These are phyloP conservation scores for Penicillium fimorum DNA, from an alignment of 495 filamentous ascomycete genomes.

Conservation along the genomic window DNA sequence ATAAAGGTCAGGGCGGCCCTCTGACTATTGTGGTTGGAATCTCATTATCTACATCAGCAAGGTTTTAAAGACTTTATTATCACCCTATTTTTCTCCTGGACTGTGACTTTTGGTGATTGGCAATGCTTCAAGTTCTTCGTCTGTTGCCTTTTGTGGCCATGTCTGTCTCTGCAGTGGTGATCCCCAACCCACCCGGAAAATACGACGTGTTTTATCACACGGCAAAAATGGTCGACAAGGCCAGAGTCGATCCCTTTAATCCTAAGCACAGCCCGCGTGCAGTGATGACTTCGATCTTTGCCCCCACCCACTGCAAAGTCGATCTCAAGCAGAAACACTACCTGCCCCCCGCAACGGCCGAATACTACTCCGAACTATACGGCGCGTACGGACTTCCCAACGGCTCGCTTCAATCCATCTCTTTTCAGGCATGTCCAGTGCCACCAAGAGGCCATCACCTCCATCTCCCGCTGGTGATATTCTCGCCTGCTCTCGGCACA, in stretches of 20 bases:
- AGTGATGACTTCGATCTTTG: constrained; percentile 38
- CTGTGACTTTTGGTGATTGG: neutral
- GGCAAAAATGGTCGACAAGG: constrained; percentile 29
- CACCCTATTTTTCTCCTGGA: neutral
- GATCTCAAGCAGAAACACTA: constrained; percentile 6
- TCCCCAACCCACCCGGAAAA: constrained; percentile 15
- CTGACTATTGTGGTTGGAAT: neutral
- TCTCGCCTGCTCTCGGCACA: constrained; percentile 35
- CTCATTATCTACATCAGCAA: neutral
- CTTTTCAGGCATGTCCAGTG: constrained; percentile 7
- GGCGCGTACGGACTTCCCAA: constrained; percentile 19
- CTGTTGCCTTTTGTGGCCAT: constrained; percentile 7
- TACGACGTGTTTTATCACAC: constrained; percentile 20
- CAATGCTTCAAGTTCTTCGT: neutral
- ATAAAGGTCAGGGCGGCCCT: neutral
- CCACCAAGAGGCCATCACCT: constrained; percentile 4
- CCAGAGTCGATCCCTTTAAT: constrained; percentile 32
- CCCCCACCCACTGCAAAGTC: constrained; percentile 22
- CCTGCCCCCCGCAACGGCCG: constrained; percentile 18
- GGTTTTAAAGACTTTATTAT: too few species aligned
- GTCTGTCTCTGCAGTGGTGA: constrained; percentile 8
- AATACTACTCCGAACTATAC: constrained; percentile 15
- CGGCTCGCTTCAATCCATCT: constrained; percentile 5
- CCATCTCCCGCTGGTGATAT: constrained; percentile 33
- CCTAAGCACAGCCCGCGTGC: constrained; percentile 27